Evolutionary conservation across 345 rosid genomes (phyloP).

Genomic region (Noccaea caerulescens): DNA sequence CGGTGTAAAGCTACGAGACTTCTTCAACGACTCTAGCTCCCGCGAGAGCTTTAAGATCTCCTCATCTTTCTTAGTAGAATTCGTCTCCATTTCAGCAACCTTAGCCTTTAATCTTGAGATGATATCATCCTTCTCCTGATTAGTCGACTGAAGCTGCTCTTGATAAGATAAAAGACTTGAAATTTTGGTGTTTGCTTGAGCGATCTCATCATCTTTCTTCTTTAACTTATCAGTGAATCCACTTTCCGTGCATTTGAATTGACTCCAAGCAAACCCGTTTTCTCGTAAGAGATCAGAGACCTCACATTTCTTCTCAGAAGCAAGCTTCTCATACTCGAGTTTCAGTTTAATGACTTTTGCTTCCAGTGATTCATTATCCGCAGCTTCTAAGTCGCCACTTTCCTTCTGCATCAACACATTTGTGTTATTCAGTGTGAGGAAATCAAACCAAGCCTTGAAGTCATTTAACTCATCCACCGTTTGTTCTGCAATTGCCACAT

Average conservation of each 20-base stretch:
- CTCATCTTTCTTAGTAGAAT: conserved; percentile 47
- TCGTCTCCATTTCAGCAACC: conserved; percentile 60
- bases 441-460: conserved; percentile 62
- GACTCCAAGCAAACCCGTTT: conserved; percentile 78
- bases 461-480: conserved; percentile 66
- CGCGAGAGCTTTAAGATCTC: conserved; percentile 55
- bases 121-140: conserved; percentile 61
- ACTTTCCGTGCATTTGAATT: conserved; percentile 60
- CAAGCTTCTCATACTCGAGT: conserved; percentile 60
- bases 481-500: conserved; percentile 54
- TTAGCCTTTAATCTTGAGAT: conserved; percentile 55
- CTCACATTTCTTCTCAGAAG: conserved; percentile 58
- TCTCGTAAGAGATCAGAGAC: conserved; percentile 59
- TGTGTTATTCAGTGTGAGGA: conserved; percentile 43
- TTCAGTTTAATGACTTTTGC: conserved; percentile 55
- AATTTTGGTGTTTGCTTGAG: conserved; percentile 59
- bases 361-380: conserved; percentile 40
- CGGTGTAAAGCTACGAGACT: conserved; percentile 53
- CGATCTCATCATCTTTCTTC: conserved; percentile 59
- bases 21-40: conserved; percentile 57
- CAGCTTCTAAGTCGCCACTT: conserved; percentile 36
- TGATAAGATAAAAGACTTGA: conserved; percentile 54
- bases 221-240: conserved; percentile 56
- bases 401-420: conserved; percentile 27
- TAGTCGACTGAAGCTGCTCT: conserved; percentile 66